Evolutionary conservation across 257 asterid species (phyloP), one percentile per base, ranked within the genome.

Genomic region (Solanum arcanum): DNA sequence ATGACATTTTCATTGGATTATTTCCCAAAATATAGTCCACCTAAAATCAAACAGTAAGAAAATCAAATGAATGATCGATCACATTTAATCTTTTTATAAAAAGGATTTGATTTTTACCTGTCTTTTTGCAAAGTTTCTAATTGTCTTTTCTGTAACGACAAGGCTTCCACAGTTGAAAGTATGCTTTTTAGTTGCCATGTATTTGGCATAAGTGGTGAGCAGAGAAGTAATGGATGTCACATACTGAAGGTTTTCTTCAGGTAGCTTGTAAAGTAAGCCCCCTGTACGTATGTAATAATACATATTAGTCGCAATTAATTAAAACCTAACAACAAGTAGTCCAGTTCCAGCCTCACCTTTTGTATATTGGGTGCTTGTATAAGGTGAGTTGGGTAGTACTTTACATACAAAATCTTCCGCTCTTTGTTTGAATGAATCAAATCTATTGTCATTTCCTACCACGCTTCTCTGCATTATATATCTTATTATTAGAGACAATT

Each of bases 21-120:
- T 94, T 94, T 3, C 99, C 98, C 47, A 96, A 83, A 0, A 95
- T 94, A 87, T 96, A 96, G 91, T 96, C 94, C 85, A 96, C 96
- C 98, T 95, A 91, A 13, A 86, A 35, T 69, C 25, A 56, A 56
- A 20, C 3, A 56, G n/a, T 18, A 5, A 23, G 5, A 14, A 11
- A 87, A 23, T 56, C 9, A 56, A 56, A 56, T 9, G 5, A 56
- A 8, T 56, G 66, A 20, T 4, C 1, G 25, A 20, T 4, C 1
- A 0, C 66, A 7, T 56, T 56, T 56, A 20, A 56, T 56, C 21
- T 7, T 7, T 56, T 1, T 56, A 56, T 56, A 56, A 20, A 21
- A 75, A 23, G 15, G 72, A 23, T 23, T 62, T 62, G 6, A 2
- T 37, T 3, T 88, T 3, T 88, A 94, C 98, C 89, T 95, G 99